Conservation (phyloP, 371 early-diverging fungal species). For the Rhizopus arrhizus region DNA sequence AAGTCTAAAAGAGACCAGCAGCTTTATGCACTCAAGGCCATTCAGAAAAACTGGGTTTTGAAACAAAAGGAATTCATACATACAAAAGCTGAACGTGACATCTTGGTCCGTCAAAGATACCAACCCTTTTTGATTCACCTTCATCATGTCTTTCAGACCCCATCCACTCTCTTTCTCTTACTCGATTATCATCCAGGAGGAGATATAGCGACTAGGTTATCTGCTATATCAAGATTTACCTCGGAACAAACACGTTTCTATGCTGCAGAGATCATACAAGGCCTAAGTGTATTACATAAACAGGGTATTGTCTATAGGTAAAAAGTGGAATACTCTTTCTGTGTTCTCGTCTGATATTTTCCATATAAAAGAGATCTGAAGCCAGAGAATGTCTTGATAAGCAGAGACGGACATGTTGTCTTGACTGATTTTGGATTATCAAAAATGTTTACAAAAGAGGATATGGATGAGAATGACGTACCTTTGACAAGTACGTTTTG, state of each 20-base stretch:
- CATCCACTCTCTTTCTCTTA: constrained; percentile 72
- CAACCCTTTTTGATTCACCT: constrained; percentile 76
- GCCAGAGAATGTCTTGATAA: constrained; percentile 83
- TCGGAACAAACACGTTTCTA: constrained; percentile 79
- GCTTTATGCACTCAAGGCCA: constrained; percentile 72
- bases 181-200: constrained; percentile 83
- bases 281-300: constrained; percentile 81
- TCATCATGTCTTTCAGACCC: constrained; percentile 71
- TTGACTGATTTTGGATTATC: constrained; percentile 88
- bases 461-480: constrained; percentile 24
- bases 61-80: constrained; percentile 64
- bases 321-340: not conserved
- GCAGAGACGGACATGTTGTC: constrained; percentile 80
- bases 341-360: not conserved
- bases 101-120: constrained; percentile 58
- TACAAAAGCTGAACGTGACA: constrained; percentile 69
- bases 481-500: constrained; percentile 87
- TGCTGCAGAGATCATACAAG: constrained; percentile 86
- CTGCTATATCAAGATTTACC: constrained; percentile 63
- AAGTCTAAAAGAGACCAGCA: constrained; percentile 51
- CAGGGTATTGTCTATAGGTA: constrained; percentile 84
- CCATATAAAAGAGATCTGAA: constrained; percentile 65
- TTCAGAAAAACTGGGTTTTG: constrained; percentile 67
- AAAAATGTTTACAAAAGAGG: constrained; percentile 55
- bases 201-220: constrained; percentile 85